Percentiles rank a stretch among this genome's conserved stretches.
Evolutionary conservation across 192 early-diverging fungal genomes (phyloP).

Genomic region (Linnemannia schmuckeri): DNA sequence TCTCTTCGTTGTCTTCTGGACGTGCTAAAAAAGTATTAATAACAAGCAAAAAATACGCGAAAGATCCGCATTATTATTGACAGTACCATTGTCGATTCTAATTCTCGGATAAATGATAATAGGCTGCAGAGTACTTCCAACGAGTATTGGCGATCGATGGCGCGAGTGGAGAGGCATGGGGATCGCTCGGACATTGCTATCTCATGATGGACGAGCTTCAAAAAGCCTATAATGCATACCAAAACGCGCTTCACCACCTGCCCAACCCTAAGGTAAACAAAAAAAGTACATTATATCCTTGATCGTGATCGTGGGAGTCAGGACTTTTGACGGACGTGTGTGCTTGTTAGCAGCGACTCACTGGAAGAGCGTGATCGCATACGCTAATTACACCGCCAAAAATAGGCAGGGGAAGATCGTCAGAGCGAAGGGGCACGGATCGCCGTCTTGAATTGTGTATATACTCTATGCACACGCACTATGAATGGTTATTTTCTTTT

Average conservation of each 20-base stretch:
- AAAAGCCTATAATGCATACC: slow-evolving; percentile 93
- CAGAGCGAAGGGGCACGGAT: slow-evolving; percentile 1
- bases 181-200: slow-evolving; percentile 93
- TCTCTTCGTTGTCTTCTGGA: neutral
- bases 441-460: neutral
- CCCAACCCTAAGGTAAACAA: slow-evolving; percentile 83
- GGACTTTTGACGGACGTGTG: neutral
- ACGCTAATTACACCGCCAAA: neutral
- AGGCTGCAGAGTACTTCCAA: slow-evolving; percentile 94
- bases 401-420: slow-evolving; percentile 2
- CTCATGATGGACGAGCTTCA: slow-evolving; percentile 95
- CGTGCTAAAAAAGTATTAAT: neutral
- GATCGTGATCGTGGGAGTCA: slow-evolving; percentile 5
- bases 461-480: neutral
- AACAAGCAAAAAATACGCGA: neutral
- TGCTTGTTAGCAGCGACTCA: neutral
- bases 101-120: slow-evolving; percentile 9
- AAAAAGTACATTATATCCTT: too few relatives aligned
- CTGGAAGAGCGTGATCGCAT: neutral
- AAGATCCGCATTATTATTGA: neutral
- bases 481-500: neutral
- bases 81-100: neutral
- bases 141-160: slow-evolving; percentile 85
- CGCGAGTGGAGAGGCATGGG: slow-evolving; percentile 94
- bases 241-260: slow-evolving; percentile 94